Base-by-base conservation (phyloP, 352 stramenopile species). In the Globisporangium paddicum region DNA sequence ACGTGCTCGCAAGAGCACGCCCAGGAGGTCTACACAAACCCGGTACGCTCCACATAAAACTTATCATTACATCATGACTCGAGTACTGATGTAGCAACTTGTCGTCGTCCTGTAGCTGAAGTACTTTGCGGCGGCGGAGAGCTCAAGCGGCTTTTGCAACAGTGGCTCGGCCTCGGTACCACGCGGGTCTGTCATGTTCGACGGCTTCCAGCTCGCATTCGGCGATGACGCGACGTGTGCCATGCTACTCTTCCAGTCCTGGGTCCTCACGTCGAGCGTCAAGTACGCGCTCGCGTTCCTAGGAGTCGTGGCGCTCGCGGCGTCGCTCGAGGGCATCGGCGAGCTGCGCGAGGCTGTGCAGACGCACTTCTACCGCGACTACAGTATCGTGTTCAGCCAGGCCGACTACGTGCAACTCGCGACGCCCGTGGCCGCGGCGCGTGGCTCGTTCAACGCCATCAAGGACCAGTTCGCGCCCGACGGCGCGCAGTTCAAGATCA, bases 211-310 rank as follows among this genome's bases (percentile, higher is more conserved):
- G 61, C 62, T 86, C 52, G 79, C 81, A 30, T 80, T 88, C 26
- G 76, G 77, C n/a, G 64, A 72, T 37, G 62, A 83, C 44, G 64
- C 68, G 16, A 79, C 77, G 40, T 94, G 84, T 54, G 68, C 84
- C 30, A 60, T 89, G 67, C 72, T 94, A 49, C 73, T 91, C 51
- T 94, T 94, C 69, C 75, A 92, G 68, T 75, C 84, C 32, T 92
- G 80, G 82, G 68, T 94, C 32, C 62, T 92, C 16, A 75, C 73
- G 19, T 85, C 72, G 0, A 59, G 41, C 0, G 73, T 84, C 58
- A 92, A 90, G 61, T 94, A 94, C 66, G 73, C 73, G 7, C 77
- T 94, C 21, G 82, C 65, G n/a, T 90, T 94, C 66, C 42, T 90
- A 1, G 82, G 84, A 1, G 66, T 89, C 32, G 75, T 92, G 38